Percentiles rank a stretch among this genome's conserved stretches.
Conservation (phyloP, 2,329 filamentous ascomycete genomes). For the Diaporthe batatas region DNA sequence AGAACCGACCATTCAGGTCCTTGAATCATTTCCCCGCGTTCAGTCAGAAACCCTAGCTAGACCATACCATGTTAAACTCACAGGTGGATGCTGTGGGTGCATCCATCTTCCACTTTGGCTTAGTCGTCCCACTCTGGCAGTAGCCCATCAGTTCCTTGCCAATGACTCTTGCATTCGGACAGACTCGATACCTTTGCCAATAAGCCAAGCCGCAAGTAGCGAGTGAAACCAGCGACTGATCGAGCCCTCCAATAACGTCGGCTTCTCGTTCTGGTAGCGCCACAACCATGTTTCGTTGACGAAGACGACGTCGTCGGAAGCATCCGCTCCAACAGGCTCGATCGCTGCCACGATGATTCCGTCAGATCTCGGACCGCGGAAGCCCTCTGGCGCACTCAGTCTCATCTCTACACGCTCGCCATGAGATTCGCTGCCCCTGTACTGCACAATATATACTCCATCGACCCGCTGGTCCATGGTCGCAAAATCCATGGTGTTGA, state of each 20-base stretch:
- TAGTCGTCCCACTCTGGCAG: background rate
- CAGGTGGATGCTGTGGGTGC: no score
- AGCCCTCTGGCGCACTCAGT: slow-evolving; percentile 17
- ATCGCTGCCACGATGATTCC: slow-evolving; percentile 32
- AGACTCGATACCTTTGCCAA: slow-evolving; percentile 23
- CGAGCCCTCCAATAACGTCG: slow-evolving; percentile 23
- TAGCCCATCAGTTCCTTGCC: background rate
- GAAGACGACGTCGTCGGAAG: background rate
- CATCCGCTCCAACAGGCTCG: background rate
- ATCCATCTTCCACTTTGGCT: no score
- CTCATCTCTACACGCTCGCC: slow-evolving; percentile 33
- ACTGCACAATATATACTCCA: slow-evolving; percentile 35
- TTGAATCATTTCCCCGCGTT: background rate
- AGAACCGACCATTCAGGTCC: slow-evolving; percentile 5
- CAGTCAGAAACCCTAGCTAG: no score
- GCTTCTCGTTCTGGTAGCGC: slow-evolving; percentile 24
- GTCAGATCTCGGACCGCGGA: slow-evolving; percentile 7
- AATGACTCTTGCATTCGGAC: background rate
- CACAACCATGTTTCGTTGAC: slow-evolving; percentile 35
- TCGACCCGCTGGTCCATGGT: slow-evolving; percentile 12
- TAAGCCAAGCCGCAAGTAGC: slow-evolving; percentile 35
- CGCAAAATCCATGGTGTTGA: slow-evolving; percentile 19
- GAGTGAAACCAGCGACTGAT: slow-evolving; percentile 35
- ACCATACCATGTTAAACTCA: no score
- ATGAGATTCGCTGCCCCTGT: background rate